These are phyloP conservation scores for Vigna radiata DNA, from an alignment of 306 rosid genomes.

Conservation along the genomic window DNA sequence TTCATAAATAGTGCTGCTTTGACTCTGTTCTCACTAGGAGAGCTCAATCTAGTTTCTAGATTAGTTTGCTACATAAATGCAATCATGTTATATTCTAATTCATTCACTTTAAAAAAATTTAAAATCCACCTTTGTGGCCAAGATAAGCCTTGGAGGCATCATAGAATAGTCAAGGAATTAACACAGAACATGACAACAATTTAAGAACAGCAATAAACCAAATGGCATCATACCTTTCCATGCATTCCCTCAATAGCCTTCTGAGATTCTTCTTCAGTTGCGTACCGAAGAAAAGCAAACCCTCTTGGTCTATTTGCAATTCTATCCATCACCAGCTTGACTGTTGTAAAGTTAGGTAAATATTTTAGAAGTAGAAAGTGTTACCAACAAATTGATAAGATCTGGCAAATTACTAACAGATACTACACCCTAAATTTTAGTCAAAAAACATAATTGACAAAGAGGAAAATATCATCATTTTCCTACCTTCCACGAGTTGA, in stretches of 20 bases:
- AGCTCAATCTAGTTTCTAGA: constrained; percentile 11
- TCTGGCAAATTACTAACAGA: not conserved
- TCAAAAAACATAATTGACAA: constrained; percentile 10
- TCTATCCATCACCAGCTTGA: constrained; percentile 93
- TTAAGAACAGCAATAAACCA: not conserved
- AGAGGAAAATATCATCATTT: not conserved
- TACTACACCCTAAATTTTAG: not conserved
- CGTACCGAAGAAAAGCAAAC: constrained; percentile 86
- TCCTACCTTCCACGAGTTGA: constrained; percentile 78
- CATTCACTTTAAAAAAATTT: not conserved
- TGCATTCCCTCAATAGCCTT: constrained; percentile 94
- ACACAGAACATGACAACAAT: constrained; percentile 7
- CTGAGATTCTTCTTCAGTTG: constrained; percentile 78
- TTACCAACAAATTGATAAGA: not conserved
- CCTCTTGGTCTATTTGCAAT: constrained; percentile 95
- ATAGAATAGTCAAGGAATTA: not conserved
- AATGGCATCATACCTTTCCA: constrained; percentile 71
- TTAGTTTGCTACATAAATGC: constrained; percentile 1
- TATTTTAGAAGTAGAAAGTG: not conserved
- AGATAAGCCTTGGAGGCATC: not conserved
- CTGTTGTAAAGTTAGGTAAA: constrained; percentile 48
- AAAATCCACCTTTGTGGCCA: not conserved
- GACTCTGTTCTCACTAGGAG: constrained; percentile 16
- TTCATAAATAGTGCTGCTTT: not conserved
- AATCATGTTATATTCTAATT: constrained; percentile 1